phyloP scores from a whole-genome alignment of 1,284 basidiomycete species.

The Trichosporon sp. region DNA sequence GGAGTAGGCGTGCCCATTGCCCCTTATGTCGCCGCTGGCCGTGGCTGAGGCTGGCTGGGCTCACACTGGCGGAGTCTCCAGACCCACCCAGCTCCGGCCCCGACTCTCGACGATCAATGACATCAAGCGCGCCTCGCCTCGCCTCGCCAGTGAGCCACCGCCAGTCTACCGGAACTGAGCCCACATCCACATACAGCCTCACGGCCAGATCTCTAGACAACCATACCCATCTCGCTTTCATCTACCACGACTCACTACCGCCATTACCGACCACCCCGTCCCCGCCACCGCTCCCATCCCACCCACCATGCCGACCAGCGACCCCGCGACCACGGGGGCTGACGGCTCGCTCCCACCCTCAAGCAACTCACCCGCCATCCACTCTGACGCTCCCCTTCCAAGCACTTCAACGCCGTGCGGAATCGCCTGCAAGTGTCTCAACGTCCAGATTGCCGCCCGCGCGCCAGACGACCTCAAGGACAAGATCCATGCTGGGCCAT shows the following conservation, averaged over 20 bases:
- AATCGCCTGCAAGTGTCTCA: conserved; percentile 34
- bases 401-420: conserved; percentile 23
- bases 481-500: background rate
- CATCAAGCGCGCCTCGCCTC: conserved; percentile 1
- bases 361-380: background rate
- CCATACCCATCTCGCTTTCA: background rate
- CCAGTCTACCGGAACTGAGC: background rate
- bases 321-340: background rate
- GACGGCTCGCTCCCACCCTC: background rate
- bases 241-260: background rate
- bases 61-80: background rate
- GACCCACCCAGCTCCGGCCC: background rate
- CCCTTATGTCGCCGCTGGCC: background rate
- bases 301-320: conserved; percentile 4
- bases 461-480: conserved; percentile 9
- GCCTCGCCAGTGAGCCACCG: background rate
- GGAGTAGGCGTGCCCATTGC: background rate
- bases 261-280: background rate
- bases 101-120: conserved; percentile 1
- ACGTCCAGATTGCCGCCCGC: conserved; percentile 25
- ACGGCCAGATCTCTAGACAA: background rate
- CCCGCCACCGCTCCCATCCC: too few relatives aligned
- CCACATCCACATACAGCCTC: background rate
- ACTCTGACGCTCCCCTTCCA: conserved; percentile 14
- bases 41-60: background rate